phyloP scores from a whole-genome alignment of 2,329 filamentous ascomycete species.

The Bipolaris oryzae region DNA sequence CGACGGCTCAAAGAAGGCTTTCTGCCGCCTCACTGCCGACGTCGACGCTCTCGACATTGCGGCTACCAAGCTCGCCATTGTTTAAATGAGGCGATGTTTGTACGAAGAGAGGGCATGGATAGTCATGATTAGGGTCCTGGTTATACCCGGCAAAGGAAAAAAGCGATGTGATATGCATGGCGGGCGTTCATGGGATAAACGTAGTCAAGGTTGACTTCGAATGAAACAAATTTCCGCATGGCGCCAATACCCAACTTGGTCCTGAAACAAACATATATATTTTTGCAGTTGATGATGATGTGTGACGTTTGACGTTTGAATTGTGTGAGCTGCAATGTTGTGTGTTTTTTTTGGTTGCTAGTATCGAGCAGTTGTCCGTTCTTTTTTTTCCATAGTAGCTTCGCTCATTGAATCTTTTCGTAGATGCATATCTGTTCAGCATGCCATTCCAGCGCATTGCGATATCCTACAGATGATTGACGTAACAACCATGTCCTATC shows the following conservation, averaged over 20 bases:
- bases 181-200: constrained; percentile 45
- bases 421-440: not conserved
- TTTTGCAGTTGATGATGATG: not conserved
- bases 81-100: constrained; percentile 64
- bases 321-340: not conserved
- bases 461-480: constrained; percentile 15
- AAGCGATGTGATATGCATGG: constrained; percentile 48
- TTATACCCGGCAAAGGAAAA: constrained; percentile 40
- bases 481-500: constrained; percentile 12
- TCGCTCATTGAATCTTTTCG: not conserved
- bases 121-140: constrained; percentile 35
- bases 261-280: not conserved
- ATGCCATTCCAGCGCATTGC: constrained; percentile 1
- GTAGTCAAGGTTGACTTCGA: constrained; percentile 46
- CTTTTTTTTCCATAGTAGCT: not conserved
- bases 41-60: constrained; percentile 99
- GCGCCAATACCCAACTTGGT: constrained; percentile 29
- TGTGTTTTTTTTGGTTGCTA: not conserved
- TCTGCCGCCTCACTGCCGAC: constrained; percentile 91
- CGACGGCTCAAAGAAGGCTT: constrained; percentile 98
- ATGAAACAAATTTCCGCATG: constrained; percentile 46
- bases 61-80: constrained; percentile 97
- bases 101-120: constrained; percentile 31
- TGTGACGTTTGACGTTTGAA: not conserved
- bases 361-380: not conserved